Base-by-base conservation (phyloP, 345 rosid genomes). In the Boechera stricta region DNA sequence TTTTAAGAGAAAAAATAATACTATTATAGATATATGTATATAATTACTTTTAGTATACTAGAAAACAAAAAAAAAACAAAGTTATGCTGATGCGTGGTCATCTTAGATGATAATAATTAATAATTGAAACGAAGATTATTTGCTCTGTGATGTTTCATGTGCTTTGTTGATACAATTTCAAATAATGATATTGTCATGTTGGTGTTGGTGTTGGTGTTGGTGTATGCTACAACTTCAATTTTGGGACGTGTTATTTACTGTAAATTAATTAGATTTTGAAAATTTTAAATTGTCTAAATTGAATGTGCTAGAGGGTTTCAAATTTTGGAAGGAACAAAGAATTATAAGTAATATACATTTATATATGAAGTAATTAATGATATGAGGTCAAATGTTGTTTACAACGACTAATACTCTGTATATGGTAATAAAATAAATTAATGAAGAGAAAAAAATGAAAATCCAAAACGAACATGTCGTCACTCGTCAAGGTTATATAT, bases 391-490 rank as follows among this genome's bases (percentile, higher is more conserved):
- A 16, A 44, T 45, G 33, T 42, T 32, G 56, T 12, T 44, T 57
- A 69, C 52, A 7, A 38, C 51, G 26, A 13, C 10, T 18, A 33
- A 68, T 56, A n/a, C 12, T 0, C 41, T 29, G 42, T 11, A 31
- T 16, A 44, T 28, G 24, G 12, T 33, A 71, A 31, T 18, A 5
- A 29, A 4, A 1, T 28, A 28, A 28, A 28, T 28, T 1, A 28
- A 28, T 21, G 29, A 28, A 2, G 29, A 6, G 0, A 6, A 41
- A 29, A 29, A 29, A 10, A 10, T 36, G 18, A 21, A 61, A 16
- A 51, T 38, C 42, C 12, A 32, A 42, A 45, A 21, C 28, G 66
- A 55, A 44, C 16, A 44, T 51, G 42, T 64, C 67, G 58, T 66
- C 52, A 11, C 53, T n/a, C 21, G 53, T 48, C 24, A 48, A 29